Percentiles rank a stretch among this genome's conserved stretches.
Conservation (phyloP, 2,329 filamentous ascomycete genomes). For the Xylariomycetidae sp. region DNA sequence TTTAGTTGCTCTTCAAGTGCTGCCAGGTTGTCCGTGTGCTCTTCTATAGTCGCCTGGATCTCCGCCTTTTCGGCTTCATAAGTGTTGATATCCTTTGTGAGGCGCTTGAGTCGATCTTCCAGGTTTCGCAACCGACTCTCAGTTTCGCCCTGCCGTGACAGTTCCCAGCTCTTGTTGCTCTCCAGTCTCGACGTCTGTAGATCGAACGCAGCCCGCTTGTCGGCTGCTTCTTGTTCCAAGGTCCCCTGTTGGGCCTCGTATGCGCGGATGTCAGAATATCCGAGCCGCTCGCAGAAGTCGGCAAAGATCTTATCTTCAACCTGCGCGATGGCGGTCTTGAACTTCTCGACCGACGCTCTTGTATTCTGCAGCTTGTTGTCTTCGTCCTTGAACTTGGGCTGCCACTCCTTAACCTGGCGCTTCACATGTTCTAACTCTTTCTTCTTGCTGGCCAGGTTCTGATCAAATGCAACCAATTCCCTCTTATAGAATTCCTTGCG, state of each 20-base stretch:
- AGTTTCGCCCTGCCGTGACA: slow-evolving; percentile 49
- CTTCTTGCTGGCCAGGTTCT: slow-evolving; percentile 79
- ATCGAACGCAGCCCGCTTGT: slow-evolving; percentile 82
- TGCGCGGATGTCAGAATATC: slow-evolving; percentile 83
- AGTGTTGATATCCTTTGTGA: slow-evolving; percentile 63
- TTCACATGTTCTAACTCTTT: slow-evolving; percentile 73
- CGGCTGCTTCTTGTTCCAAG: slow-evolving; percentile 81
- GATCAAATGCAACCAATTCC: slow-evolving; percentile 72
- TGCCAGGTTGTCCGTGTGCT: slow-evolving; percentile 72
- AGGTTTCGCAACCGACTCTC: slow-evolving; percentile 65
- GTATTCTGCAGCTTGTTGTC: slow-evolving; percentile 60
- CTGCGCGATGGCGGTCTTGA: slow-evolving; percentile 61
- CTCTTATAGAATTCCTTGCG: slow-evolving; percentile 66
- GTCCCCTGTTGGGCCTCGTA: slow-evolving; percentile 93
- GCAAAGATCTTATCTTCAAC: slow-evolving; percentile 88
- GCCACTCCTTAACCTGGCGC: slow-evolving; percentile 67
- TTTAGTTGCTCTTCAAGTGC: slow-evolving; percentile 69
- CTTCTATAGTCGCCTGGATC: slow-evolving; percentile 69
- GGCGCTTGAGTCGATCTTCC: slow-evolving; percentile 60
- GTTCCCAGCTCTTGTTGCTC: slow-evolving; percentile 54
- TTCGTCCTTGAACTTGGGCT: slow-evolving; percentile 75
- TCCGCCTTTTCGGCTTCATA: slow-evolving; percentile 69
- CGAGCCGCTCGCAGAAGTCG: slow-evolving; percentile 79
- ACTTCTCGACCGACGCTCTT: slow-evolving; percentile 45
- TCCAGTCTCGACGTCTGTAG: slow-evolving; percentile 76